These are phyloP conservation scores for Fusarium sp. DNA, from an alignment of 2,329 filamentous ascomycete species.

Conservation along the genomic window DNA sequence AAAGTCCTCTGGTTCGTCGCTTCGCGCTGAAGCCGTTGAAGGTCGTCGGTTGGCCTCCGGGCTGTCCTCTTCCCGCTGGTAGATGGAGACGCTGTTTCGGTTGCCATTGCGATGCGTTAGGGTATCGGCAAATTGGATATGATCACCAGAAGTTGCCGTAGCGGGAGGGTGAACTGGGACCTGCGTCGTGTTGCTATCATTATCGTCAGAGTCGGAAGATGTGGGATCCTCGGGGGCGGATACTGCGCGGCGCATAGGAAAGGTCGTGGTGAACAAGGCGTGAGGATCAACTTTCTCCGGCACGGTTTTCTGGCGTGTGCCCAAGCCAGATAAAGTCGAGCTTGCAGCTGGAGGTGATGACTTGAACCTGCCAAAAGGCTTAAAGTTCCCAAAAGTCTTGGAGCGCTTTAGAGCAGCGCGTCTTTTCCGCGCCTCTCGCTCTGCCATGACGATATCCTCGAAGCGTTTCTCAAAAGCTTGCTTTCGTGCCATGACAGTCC, in stretches of 20 bases:
- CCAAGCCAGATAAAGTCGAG: conserved; percentile 27
- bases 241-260: conserved; percentile 27
- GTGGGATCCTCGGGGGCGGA: conserved; percentile 32
- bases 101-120: conserved; percentile 13
- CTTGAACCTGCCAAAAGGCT: conserved; percentile 37
- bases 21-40: conserved; percentile 37
- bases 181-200: conserved; percentile 37
- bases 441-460: conserved; percentile 58
- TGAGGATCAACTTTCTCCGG: conserved; percentile 21
- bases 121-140: conserved; percentile 33
- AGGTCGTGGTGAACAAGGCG: conserved; percentile 10
- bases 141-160: conserved; percentile 25
- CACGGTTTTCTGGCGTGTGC: conserved; percentile 28
- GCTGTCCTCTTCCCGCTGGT: conserved; percentile 30
- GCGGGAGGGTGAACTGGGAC: conserved; percentile 29
- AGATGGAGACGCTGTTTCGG: conserved; percentile 32
- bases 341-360: conserved; percentile 23
- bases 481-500: conserved; percentile 68
- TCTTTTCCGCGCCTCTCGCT: conserved; percentile 46
- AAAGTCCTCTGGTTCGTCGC: conserved; percentile 43
- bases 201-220: conserved; percentile 35
- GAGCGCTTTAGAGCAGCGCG: conserved; percentile 31
- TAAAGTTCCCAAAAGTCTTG: conserved; percentile 26
- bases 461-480: conserved; percentile 70
- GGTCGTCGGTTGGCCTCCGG: conserved; percentile 16